Base-by-base conservation (phyloP, 257 asterid genomes). In the Lycium barbarum region DNA sequence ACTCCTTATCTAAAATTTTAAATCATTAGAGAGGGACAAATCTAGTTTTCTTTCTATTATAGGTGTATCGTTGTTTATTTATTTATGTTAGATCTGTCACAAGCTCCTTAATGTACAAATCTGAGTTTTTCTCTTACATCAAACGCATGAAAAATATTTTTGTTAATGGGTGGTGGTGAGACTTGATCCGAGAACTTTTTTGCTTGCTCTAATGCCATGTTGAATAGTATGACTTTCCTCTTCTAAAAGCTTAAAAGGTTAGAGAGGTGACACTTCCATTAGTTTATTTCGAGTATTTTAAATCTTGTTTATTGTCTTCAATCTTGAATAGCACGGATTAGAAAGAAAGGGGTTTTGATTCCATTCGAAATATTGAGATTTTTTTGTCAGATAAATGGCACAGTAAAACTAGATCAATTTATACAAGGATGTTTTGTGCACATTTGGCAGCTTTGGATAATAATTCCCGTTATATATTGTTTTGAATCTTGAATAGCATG, bases 401-500 rank as follows among this genome's bases (percentile, higher is more conserved):
- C 47, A 35, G 2, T 66, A 66, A 6, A 13, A 66, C 73, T 35
- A 5, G 73, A 66, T 66, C 47, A 67, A 67, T 35, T 67, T 38
- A 67, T 67, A 33, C 74, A 67, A 13, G 74, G 47, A 67, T 67
- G 74, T 67, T 13, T 67, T 67, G 10, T 67, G 47, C 74, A 67
- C 49, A 67, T 67, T 67, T 67, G 35, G 47, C 73, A 6, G 45
- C 58, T 72, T 72, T 72, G 18, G 55, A 72, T 45, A 72, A 45
- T 72, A 73, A 49, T 74, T 49, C 6, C 12, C 81, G 61, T 26
- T 38, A 38, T 38, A 70, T 76, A 26, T 26, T 53, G 47, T 51
- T 53, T 22, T 76, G 14, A 76, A 76, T 26, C 63, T 76, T 22
- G 82, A 76, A 76, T 76, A 76, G 82, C 47, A 76, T 76, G 65